phyloP scores from a whole-genome alignment of 2,329 filamentous ascomycete genomes.

The Diaporthe sp. region DNA sequence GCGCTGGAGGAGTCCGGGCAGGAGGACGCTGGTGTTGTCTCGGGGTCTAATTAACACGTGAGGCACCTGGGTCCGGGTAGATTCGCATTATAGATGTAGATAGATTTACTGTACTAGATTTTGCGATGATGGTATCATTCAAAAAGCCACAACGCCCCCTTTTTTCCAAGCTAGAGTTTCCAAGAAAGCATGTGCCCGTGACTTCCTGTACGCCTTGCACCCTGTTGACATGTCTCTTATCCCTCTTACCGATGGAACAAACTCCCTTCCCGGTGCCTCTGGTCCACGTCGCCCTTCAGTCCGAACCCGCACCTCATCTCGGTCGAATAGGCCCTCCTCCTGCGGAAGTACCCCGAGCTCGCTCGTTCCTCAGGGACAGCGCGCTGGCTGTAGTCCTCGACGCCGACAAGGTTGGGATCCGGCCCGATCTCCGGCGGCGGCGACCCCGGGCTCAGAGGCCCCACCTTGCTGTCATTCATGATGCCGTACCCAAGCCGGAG shows the following conservation, averaged over 20 bases:
- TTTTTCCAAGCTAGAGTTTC: not conserved
- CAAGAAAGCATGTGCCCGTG: not conserved
- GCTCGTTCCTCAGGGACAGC: not conserved
- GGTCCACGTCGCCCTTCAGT: conserved; percentile 45
- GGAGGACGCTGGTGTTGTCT: conserved; percentile 37
- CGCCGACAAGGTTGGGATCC: conserved; percentile 24
- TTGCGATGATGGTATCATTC: conserved; percentile 32
- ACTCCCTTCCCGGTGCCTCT: conserved; percentile 35
- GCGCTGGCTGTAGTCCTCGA: conserved; percentile 31
- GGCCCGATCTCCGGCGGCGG: conserved; percentile 7
- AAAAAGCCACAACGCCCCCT: not conserved
- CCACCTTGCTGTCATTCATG: conserved; percentile 33
- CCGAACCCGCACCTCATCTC: conserved; percentile 47
- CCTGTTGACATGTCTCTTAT: not conserved
- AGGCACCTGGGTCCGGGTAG: not conserved
- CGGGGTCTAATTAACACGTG: not conserved
- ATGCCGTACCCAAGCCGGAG: conserved; percentile 47
- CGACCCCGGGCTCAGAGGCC: not conserved
- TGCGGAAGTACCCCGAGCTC: conserved; percentile 28
- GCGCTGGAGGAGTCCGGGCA: conserved; percentile 56
- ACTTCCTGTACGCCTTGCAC: not conserved
- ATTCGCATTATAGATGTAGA: not conserved
- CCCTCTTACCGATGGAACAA: conserved; percentile 36
- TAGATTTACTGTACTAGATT: not conserved
- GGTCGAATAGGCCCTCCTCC: conserved; percentile 9